These are phyloP conservation scores for Fagopyrum tataricum DNA, from an alignment of 148 eudicot genomes.

Conservation along the genomic window DNA sequence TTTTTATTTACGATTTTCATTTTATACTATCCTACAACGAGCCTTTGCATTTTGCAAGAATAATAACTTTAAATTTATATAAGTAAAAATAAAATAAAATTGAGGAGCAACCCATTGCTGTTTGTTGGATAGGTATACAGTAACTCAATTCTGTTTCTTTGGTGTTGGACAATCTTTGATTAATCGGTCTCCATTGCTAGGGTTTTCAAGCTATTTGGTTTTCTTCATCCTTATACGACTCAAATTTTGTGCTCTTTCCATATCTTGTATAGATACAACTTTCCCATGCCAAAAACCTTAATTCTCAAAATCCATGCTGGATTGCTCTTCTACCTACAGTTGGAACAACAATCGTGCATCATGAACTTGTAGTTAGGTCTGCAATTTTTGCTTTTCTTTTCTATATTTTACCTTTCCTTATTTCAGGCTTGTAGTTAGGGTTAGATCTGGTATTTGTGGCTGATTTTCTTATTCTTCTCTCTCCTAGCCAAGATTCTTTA, in stretches of 20 bases:
- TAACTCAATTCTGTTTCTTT: slow-evolving; percentile 6
- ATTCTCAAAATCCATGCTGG: neutral
- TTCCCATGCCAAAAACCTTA: neutral
- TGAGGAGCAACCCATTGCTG: too few species aligned
- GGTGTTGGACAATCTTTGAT: slow-evolving; percentile 8
- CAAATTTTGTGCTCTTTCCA: neutral
- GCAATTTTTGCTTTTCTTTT: neutral
- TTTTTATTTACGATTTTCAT: neutral
- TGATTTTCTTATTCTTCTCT: neutral
- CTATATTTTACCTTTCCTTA: neutral
- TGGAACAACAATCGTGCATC: neutral
- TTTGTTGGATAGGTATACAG: neutral
- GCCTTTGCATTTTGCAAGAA: neutral
- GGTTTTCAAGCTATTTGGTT: slow-evolving; percentile 2
- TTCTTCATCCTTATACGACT: neutral
- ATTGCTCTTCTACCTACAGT: neutral
- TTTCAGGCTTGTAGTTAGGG: neutral
- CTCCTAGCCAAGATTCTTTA: neutral
- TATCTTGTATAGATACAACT: neutral
- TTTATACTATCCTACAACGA: too few species aligned
- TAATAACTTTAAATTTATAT: neutral
- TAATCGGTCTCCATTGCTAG: neutral
- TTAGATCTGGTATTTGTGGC: slow-evolving; percentile 17
- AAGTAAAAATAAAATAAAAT: neutral
- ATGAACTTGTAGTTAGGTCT: slow-evolving; percentile 10